These are phyloP conservation scores for Tuber brumale DNA, from an alignment of 495 filamentous ascomycete species.

Conservation along the genomic window DNA sequence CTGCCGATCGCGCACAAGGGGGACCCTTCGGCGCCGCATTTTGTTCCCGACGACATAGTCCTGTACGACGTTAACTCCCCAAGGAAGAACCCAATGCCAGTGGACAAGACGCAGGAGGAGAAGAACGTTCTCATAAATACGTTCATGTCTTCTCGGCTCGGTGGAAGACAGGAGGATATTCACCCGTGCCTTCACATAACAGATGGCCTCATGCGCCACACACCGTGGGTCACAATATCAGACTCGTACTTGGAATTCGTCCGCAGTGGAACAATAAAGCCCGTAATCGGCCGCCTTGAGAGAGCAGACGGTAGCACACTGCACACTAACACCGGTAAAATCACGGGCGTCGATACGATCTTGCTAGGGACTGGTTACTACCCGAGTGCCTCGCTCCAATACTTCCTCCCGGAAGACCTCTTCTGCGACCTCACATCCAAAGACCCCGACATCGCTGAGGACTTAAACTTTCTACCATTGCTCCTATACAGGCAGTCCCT, in stretches of 20 bases:
- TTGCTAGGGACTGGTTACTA: slow-evolving; percentile 74
- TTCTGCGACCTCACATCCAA: slow-evolving; percentile 38
- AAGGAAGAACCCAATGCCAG: slow-evolving; percentile 49
- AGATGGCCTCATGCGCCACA: slow-evolving; percentile 42
- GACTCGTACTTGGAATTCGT: slow-evolving; percentile 69
- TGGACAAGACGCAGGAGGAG: slow-evolving; percentile 55
- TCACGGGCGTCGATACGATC: slow-evolving; percentile 55
- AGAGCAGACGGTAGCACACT: slow-evolving; percentile 12
- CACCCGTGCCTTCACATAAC: slow-evolving; percentile 45
- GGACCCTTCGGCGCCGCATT: slow-evolving; percentile 38
- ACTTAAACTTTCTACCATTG: slow-evolving; percentile 55
- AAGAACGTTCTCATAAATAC: slow-evolving; percentile 50
- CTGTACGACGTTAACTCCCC: slow-evolving; percentile 65
- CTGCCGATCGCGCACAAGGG: slow-evolving; percentile 45
- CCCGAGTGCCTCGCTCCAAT: slow-evolving; percentile 52
- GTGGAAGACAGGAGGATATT: slow-evolving; percentile 57
- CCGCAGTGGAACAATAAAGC: slow-evolving; percentile 54
- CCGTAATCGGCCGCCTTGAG: slow-evolving; percentile 43
- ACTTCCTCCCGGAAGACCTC: slow-evolving; percentile 54
- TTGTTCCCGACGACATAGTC: slow-evolving; percentile 68
- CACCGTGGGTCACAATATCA: slow-evolving; percentile 61
- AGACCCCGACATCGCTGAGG: slow-evolving; percentile 4
- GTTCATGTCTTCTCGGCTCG: slow-evolving; percentile 53
- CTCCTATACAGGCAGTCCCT: slow-evolving; percentile 61
- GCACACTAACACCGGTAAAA: slow-evolving; percentile 8